Evolutionary conservation across 768 basidiomycete genomes (phyloP).

Genomic region (Leccinum incarnatum): DNA sequence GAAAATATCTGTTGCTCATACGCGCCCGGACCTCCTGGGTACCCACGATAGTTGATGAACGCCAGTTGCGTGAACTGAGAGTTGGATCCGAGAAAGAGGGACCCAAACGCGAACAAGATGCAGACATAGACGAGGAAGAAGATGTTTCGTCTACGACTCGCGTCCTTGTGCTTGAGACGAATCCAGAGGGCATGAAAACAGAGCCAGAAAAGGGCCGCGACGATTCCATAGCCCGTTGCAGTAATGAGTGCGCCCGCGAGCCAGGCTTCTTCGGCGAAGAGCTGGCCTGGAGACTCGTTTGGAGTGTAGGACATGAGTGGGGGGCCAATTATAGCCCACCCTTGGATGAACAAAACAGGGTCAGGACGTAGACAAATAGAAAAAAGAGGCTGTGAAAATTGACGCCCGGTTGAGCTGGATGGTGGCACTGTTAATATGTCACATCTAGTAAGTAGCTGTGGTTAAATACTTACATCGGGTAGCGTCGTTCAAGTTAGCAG

Average conservation of each 20-base stretch:
- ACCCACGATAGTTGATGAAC: conserved; percentile 29
- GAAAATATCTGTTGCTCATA: conserved; percentile 29
- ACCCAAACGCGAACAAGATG: conserved; percentile 22
- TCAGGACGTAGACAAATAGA: neutral
- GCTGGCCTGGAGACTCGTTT: conserved; percentile 14
- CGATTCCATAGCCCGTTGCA: conserved; percentile 26
- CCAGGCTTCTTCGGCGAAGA: conserved; percentile 29
- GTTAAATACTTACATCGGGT: neutral
- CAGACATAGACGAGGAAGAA: conserved; percentile 25
- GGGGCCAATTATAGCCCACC: conserved; percentile 6
- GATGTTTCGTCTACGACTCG: conserved; percentile 13
- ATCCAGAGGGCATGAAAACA: conserved; percentile 20
- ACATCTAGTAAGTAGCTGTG: neutral
- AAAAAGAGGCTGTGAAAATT: neutral
- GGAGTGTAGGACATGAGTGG: conserved; percentile 20
- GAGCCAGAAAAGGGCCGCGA: conserved; percentile 24
- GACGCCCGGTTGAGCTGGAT: neutral
- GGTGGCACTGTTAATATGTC: neutral
- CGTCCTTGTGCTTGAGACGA: conserved; percentile 15
- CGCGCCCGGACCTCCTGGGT: conserved; percentile 24
- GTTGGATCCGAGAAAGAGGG: conserved; percentile 27
- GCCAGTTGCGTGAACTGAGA: conserved; percentile 30
- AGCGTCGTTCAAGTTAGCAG: neutral
- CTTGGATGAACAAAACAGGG: neutral
- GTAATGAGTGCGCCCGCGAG: conserved; percentile 27